phyloP scores from a whole-genome alignment of 2,329 filamentous ascomycete genomes.

The Massarina eburnea region DNA sequence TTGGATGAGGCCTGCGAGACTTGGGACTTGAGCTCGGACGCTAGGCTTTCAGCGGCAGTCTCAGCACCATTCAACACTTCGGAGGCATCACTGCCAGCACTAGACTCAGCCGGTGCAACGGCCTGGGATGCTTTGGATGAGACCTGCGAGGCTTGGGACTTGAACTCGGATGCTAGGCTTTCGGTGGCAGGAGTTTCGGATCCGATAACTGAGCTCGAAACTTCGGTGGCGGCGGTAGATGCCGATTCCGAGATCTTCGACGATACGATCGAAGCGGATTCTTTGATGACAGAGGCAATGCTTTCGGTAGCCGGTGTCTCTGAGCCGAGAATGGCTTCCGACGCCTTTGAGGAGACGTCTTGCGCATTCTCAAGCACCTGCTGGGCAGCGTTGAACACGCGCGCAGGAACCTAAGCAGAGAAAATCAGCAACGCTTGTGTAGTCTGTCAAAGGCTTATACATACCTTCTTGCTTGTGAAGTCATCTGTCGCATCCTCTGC shows the following conservation, averaged over 20 bases:
- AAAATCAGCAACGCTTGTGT: background rate
- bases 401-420: constrained; percentile 55
- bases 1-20: constrained; percentile 24
- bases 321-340: constrained; percentile 38
- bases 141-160: constrained; percentile 16
- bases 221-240: constrained; percentile 25
- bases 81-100: constrained; percentile 16
- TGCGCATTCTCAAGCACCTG: constrained; percentile 44
- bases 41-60: constrained; percentile 14
- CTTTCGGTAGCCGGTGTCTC: constrained; percentile 35
- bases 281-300: constrained; percentile 40
- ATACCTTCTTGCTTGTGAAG: constrained; percentile 65
- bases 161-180: constrained; percentile 16
- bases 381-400: constrained; percentile 51
- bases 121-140: constrained; percentile 29
- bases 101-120: constrained; percentile 8
- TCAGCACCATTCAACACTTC: constrained; percentile 18
- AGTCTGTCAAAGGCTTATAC: background rate
- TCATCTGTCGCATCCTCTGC: constrained; percentile 74
- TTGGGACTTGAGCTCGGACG: constrained; percentile 14
- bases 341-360: constrained; percentile 39
- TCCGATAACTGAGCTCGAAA: constrained; percentile 21
- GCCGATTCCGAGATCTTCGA: constrained; percentile 32
- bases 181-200: constrained; percentile 11
- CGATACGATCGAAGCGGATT: constrained; percentile 37